Evolutionary conservation across 2,329 filamentous ascomycete species (phyloP).

Genomic region (Sporothrix globosa): DNA sequence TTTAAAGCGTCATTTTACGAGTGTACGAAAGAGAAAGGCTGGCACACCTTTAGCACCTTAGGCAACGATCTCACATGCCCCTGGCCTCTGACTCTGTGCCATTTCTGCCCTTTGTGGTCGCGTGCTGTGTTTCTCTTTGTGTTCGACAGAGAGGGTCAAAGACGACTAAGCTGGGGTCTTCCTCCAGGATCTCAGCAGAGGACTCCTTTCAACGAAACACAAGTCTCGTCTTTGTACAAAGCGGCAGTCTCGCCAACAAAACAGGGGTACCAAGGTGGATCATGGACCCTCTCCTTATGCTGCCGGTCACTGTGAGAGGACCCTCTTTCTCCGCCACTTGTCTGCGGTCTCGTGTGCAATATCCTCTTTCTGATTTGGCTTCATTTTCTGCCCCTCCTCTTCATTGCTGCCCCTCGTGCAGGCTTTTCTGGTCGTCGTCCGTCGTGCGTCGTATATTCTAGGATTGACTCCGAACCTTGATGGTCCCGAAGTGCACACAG

Average conservation of each 20-base stretch:
- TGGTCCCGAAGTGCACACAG: constrained; percentile 1
- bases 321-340: not conserved
- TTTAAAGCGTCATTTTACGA: not conserved
- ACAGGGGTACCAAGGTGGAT: not conserved
- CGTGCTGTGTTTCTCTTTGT: not conserved
- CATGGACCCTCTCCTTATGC: not conserved
- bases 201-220: no score
- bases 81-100: not conserved
- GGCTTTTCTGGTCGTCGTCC: not conserved
- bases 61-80: no score
- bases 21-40: not conserved
- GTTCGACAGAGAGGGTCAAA: not conserved
- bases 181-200: not conserved
- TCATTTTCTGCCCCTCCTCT: not conserved
- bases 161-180: not conserved
- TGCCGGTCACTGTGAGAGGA: not conserved
- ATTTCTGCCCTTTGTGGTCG: not conserved
- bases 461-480: constrained; percentile 14
- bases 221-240: not conserved
- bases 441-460: not conserved
- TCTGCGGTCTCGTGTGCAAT: constrained; percentile 26
- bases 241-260: not conserved
- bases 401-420: not conserved
- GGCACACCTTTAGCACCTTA: not conserved
- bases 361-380: constrained; percentile 25